Base-by-base conservation (phyloP, 306 rosid species). In the Argentina anserina region DNA sequence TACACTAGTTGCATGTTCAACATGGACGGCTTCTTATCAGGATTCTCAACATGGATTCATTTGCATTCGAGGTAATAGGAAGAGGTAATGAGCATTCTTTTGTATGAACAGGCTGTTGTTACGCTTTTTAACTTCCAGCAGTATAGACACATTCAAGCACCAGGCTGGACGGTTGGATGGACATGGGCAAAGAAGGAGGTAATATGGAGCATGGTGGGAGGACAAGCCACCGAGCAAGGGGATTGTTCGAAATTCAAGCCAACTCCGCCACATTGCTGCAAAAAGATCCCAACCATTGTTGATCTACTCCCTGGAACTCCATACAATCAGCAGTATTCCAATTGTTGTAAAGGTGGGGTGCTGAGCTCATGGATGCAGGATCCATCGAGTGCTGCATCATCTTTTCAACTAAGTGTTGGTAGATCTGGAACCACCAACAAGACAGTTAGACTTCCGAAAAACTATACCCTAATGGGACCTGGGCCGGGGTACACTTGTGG, bases 401-500 rank as follows among this genome's bases (percentile, higher is more conserved):
- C 98, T 40, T 93, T 93, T 87, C 97, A 90, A 83, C 23, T 93
- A 31, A 89, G 87, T 65, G 96, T 90, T 6, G 97, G 98, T 39
- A 39, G 72, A 1, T 82, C 93, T 5, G 98, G 97, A 77, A 87
- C 96, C 56, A 80, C 87, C 3, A 90, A 84, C 76, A 85, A 41
- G 76, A 90, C 97, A 1, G 97, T 90, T 72, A 84, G 76, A 41
- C 49, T 82, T 46, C 97, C 98, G 0, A 81, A 83, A 75, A 87
- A 90, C 80, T 88, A 89, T 77, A 90, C 97, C 72, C 70, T 93
- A 65, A 67, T 82, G 49, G 86, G 89, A 46, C 96, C 98, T 0
- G 98, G 98, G 33, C 97, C 97, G 1, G 98, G 98, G 58, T 93
- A 93, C 67, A 90, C 96, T 40, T 93, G 98, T 67, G 87, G 96